Percentiles rank a stretch among this genome's conserved stretches.
phyloP scores from a whole-genome alignment of 495 filamentous ascomycete species.

The Umbilicaria muhlenbergii region DNA sequence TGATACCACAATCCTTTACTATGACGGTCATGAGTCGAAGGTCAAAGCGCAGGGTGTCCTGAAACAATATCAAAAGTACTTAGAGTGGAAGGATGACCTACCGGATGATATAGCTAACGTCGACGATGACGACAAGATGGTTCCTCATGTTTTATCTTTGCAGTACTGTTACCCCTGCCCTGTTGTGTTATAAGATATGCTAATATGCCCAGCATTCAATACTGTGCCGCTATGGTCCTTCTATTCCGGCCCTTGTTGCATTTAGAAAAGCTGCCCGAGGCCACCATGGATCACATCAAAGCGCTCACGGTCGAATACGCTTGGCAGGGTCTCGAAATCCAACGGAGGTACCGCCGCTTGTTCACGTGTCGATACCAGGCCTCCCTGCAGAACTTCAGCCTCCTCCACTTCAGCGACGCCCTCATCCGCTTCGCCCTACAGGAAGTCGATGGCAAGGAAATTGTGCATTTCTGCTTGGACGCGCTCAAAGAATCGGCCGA shows the following conservation, averaged over 20 bases:
- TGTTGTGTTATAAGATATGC: background rate
- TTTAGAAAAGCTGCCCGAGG: background rate
- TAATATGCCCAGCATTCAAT: no score
- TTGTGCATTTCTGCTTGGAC: conserved; percentile 16
- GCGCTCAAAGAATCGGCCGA: conserved; percentile 14
- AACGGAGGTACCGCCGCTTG: conserved; percentile 9
- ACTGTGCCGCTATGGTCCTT: no score
- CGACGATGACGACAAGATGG: conserved; percentile 8
- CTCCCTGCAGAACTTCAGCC: conserved; percentile 19
- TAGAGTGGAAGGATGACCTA: conserved; percentile 14
- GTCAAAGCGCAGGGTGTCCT: conserved; percentile 13
- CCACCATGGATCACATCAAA: conserved; percentile 2
- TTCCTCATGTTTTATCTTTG: conserved; percentile 19
- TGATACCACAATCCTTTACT: conserved; percentile 13
- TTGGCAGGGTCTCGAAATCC: conserved; percentile 2
- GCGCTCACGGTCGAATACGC: conserved; percentile 1
- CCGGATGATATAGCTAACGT: conserved; percentile 10
- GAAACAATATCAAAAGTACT: conserved; percentile 11
- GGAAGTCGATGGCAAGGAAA: conserved; percentile 3
- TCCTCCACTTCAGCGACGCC: conserved; percentile 19
- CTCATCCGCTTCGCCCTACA: conserved; percentile 11
- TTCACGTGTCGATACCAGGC: conserved; percentile 18
- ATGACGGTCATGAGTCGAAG: conserved; percentile 8
- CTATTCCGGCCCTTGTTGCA: conserved; percentile 1
- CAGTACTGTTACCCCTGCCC: conserved; percentile 8